Base-by-base conservation (phyloP, 495 filamentous ascomycete genomes). In the Neurospora sp. region DNA sequence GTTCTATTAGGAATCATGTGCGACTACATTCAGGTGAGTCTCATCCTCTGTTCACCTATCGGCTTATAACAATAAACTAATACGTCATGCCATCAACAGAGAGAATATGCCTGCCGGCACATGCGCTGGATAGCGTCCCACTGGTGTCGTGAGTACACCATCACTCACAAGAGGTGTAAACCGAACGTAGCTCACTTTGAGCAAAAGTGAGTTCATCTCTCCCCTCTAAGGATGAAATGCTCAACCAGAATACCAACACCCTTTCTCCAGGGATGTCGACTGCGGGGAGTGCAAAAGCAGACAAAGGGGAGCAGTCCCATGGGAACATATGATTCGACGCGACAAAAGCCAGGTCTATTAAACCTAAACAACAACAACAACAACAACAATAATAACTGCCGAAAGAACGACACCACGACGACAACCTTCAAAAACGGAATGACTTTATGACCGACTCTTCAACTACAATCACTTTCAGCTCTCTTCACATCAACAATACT, bases 231-330 rank as follows among this genome's bases (percentile, higher is more conserved):
- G 39, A 39, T 39, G 36, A 37, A 37, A 37, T 37, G 38, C 10
- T 13, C 40, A 43, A 43, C 17, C 40, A n/a, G 19, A 43, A 43
- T 4, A 48, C 66, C 17, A 39, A 70, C 37, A 38, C n/a, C 7
- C 11, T 62, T 54, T 31, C 2, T 59, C 21, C 5, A 77, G 74
- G 17, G 72, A 66, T 11, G 38, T 34, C 21, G 39, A 74, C 42
- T 79, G 78, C 48, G 77, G 78, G 34, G 76, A 79, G 69, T 80
- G 78, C 74, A 77, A 75, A 24, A 39, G 36, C 71, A 77, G 71
- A 70, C 45, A 28, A 10, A 45, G 42, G 17, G 73, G 69, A 17
- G 71, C 72, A 11, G 70, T 48, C 4, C 69, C 77, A 6, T 79
- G 78, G 78, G 77, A 78, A 42, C 19, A 39, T 54, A 69, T 79